Base-by-base conservation (phyloP, 2,329 filamentous ascomycete species). In the Corynespora cassiicola region DNA sequence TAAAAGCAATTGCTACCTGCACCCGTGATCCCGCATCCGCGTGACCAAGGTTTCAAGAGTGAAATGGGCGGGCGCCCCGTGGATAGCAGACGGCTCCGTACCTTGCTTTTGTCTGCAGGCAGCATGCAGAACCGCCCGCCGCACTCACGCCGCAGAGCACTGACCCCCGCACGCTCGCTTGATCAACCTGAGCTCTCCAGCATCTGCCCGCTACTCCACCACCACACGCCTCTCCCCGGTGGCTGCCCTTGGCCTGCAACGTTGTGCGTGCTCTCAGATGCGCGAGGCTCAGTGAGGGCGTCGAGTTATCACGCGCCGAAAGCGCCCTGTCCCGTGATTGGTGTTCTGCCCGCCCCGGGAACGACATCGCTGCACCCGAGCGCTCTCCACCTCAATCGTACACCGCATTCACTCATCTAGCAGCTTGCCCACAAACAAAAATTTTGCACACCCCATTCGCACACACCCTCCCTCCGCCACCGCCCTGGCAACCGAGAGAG, bases 301-400 rank as follows among this genome's bases (percentile, higher is more conserved):
- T 47, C 25, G 14, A 21, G 14, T 38, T 36, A 34, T 39, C 45
- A 44, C 41, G 42, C 41, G 36, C 40, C 22, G 12, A 12, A 30
- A 35, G 41, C 39, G 42, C 36, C 39, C 25, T 22, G 26, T 33
- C 41, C 31, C 33, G 44, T 56, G 52, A 49, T 52, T 56, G 54
- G 44, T 37, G 6, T 24, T 14, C 12, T n/a, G 6, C 37, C 25
- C 20, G 14, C 17, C 15, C 25, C 20, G 36, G 20, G 17, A 21
- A 33, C n/a, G 34, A 16, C 34, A 21, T 37, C 35, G 35, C 39
- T 26, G n/a, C n/a, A n/a, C n/a, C 43, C 36, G 36, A 49, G 38
- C 37, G 25, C 33, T 39, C 29, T 37, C 34, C 40, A 47, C 33
- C 37, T 36, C 40, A 39, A 33, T 30, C 31, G 32, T 35, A 33